A percentile compares a stretch with the other conserved stretches of the same genome.
These are phyloP conservation scores for Ceratocystis variospora DNA, from an alignment of 2,329 filamentous ascomycete species.

Conservation along the genomic window DNA sequence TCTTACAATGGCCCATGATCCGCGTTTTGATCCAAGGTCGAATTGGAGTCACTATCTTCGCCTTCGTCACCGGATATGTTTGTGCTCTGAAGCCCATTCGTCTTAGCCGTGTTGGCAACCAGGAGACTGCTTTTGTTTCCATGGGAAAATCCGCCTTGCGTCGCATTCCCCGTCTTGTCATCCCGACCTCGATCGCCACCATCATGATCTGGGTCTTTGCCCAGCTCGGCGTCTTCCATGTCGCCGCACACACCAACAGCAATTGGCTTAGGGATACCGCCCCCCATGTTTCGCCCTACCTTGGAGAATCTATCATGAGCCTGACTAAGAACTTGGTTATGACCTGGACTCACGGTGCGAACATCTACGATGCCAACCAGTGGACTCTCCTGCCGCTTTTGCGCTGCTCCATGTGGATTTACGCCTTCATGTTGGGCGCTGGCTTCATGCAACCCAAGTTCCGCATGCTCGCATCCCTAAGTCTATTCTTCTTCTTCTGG, in stretches of 20 bases:
- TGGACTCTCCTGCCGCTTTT: constrained; percentile 45
- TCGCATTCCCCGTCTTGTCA: constrained; percentile 42
- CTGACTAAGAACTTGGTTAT: constrained; percentile 33
- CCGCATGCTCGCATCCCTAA: constrained; percentile 34
- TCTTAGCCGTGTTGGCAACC: constrained; percentile 39
- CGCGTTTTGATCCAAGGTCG: constrained; percentile 47
- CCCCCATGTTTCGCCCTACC: constrained; percentile 34
- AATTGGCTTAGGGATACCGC: constrained; percentile 29
- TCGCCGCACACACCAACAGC: constrained; percentile 32
- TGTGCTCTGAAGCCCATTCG: constrained; percentile 48
- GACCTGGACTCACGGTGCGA: constrained; percentile 39
- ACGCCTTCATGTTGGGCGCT: constrained; percentile 39
- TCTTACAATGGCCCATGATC: constrained; percentile 45
- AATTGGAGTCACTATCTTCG: constrained; percentile 52
- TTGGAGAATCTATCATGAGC: constrained; percentile 15
- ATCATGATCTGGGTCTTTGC: constrained; percentile 39
- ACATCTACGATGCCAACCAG: constrained; percentile 43
- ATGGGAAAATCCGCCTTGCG: constrained; percentile 45
- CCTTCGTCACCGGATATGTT: constrained; percentile 51
- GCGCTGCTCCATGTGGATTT: constrained; percentile 41
- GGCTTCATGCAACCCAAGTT: constrained; percentile 36
- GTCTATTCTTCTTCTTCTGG: constrained; percentile 38
- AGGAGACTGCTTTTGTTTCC: constrained; percentile 38
- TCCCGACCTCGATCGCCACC: constrained; percentile 44
- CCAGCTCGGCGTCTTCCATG: constrained; percentile 43